phyloP scores from a whole-genome alignment of 176 grass and related monocot species.

The Carex kokanica region DNA sequence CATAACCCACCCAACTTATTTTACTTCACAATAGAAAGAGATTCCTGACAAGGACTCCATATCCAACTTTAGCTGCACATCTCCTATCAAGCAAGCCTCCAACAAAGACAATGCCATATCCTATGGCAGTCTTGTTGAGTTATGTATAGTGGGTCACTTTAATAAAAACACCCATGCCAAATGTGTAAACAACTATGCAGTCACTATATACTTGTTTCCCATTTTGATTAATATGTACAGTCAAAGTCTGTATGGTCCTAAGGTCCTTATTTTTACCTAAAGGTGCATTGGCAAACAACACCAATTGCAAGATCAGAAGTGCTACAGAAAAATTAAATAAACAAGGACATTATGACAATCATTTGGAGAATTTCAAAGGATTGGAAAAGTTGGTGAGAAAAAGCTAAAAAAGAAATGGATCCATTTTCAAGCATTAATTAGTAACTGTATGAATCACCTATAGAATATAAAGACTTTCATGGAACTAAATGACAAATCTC shows the following conservation, averaged over 20 bases:
- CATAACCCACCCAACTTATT: slow-evolving; percentile 8
- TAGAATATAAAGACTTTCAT: neutral
- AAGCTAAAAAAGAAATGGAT: neutral
- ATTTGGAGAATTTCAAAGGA: neutral
- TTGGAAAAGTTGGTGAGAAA: neutral
- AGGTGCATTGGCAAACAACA: neutral
- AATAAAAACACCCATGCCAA: neutral
- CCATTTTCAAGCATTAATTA: neutral
- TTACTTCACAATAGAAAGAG: slow-evolving; percentile 34
- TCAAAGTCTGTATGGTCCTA: neutral
- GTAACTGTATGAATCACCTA: neutral
- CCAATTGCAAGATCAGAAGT: neutral
- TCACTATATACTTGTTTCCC: neutral
- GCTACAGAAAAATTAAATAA: neutral
- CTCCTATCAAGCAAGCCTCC: slow-evolving; percentile 32
- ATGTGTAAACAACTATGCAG: neutral
- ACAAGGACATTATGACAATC: neutral
- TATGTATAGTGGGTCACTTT: neutral
- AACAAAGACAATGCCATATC: slow-evolving; percentile 41
- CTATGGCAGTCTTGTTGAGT: slow-evolving; percentile 17
- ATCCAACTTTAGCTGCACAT: slow-evolving; percentile 29
- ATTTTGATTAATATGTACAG: neutral
- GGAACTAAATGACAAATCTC: slow-evolving; percentile 18
- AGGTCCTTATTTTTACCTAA: neutral
- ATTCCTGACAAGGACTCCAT: slow-evolving; percentile 45